A percentile compares a stretch with the other conserved stretches of the same genome.
Evolutionary conservation across 345 rosid genomes (phyloP).

Genomic region (Eucalyptus guilfoylei): DNA sequence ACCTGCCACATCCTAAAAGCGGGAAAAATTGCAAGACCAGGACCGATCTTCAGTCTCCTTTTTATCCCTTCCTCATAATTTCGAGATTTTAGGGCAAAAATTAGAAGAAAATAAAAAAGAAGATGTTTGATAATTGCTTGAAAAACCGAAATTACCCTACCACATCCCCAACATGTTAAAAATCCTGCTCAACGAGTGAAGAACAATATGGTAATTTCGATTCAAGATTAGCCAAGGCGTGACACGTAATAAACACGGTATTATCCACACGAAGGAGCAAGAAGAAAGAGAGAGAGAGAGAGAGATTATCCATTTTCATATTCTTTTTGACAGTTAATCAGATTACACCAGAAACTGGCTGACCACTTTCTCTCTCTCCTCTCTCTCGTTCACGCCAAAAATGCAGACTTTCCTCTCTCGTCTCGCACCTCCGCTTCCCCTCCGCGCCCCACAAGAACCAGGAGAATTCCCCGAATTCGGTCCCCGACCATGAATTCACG

Average conservation of each 20-base stretch:
- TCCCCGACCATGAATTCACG: not conserved
- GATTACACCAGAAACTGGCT: not conserved
- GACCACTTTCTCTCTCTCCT: not conserved
- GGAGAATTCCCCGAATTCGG: not conserved
- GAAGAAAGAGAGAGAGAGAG: not conserved
- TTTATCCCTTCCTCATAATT: not conserved
- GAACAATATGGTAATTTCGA: not conserved
- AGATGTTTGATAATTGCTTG: not conserved
- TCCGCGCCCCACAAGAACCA: not conserved
- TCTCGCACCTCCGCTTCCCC: not conserved
- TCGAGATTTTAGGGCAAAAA: not conserved
- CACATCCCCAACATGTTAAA: not conserved
- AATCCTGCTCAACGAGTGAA: not conserved
- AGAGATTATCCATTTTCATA: not conserved
- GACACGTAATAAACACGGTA: not conserved
- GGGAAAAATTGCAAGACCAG: not conserved
- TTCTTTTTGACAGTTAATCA: not conserved
- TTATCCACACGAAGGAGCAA: not conserved
- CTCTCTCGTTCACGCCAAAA: not conserved
- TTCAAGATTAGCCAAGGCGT: not conserved
- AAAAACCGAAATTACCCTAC: not conserved
- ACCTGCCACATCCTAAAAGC: not conserved
- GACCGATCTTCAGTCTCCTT: not conserved
- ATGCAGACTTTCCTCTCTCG: not conserved
- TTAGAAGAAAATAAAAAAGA: not conserved